phyloP scores from a whole-genome alignment of 768 basidiomycete species.

The Coprinellus micaceus region DNA sequence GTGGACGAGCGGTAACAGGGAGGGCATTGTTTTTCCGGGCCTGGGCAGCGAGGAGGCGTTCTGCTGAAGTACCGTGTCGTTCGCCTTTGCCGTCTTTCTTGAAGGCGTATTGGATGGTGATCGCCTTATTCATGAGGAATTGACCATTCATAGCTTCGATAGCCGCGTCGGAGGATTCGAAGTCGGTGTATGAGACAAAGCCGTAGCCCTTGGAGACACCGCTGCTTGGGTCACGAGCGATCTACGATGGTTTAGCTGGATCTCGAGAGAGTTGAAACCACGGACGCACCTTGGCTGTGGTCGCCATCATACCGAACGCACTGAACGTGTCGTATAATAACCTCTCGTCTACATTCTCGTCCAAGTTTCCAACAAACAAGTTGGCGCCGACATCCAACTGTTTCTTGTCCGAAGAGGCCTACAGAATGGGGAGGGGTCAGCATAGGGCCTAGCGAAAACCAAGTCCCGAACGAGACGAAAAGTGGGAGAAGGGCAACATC shows the following conservation, averaged over 20 bases:
- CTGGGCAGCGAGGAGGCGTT: constrained; percentile 91
- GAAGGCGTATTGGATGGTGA: constrained; percentile 96
- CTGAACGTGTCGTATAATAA: constrained; percentile 93
- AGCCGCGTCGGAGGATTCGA: constrained; percentile 94
- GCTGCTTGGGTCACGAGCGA: constrained; percentile 81
- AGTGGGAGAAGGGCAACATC: neutral
- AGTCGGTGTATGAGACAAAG: constrained; percentile 96
- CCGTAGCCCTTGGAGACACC: constrained; percentile 96
- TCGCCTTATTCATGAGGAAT: constrained; percentile 97
- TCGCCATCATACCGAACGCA: constrained; percentile 90
- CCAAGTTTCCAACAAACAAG: constrained; percentile 92
- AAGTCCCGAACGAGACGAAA: neutral
- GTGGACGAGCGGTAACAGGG: constrained; percentile 72
- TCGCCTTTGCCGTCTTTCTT: constrained; percentile 99
- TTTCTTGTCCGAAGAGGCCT: constrained; percentile 98
- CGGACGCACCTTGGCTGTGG: constrained; percentile 75
- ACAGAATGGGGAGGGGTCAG: constrained; percentile 8
- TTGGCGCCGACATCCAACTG: constrained; percentile 98
- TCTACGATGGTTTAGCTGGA: constrained; percentile 41
- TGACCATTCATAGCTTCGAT: constrained; percentile 96
- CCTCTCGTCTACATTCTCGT: constrained; percentile 92
- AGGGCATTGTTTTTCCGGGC: constrained; percentile 94
- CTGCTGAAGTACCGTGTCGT: constrained; percentile 94
- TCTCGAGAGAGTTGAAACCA: constrained; percentile 7
- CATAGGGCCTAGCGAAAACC: constrained; percentile 13